These are phyloP conservation scores for Fusarium abutilonis DNA, from an alignment of 2,329 filamentous ascomycete species.

Conservation along the genomic window DNA sequence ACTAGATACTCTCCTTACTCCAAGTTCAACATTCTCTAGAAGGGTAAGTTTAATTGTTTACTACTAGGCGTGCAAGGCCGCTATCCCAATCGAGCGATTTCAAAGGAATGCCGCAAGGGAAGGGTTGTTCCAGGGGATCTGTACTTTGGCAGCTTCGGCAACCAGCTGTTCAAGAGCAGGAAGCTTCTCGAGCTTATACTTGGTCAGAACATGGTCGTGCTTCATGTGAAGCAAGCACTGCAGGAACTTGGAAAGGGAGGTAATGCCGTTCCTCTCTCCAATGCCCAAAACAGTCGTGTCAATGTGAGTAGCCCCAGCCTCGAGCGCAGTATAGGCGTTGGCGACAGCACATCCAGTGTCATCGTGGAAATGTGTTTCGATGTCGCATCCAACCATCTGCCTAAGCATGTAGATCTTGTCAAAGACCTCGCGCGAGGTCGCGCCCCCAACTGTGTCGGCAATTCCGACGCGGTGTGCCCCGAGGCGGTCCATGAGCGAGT, in stretches of 20 bases:
- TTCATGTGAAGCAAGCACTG: conserved; percentile 52
- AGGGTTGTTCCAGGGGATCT: conserved; percentile 32
- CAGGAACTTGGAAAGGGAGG: conserved; percentile 57
- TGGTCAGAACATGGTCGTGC: conserved; percentile 84
- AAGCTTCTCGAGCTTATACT: conserved; percentile 91
- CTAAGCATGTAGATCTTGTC: conserved; percentile 85
- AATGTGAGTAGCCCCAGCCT: conserved; percentile 85
- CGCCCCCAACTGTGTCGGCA: conserved; percentile 91
- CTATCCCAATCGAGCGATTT: background rate
- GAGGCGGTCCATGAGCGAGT: conserved; percentile 83
- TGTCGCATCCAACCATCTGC: conserved; percentile 71
- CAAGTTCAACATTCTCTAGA: too few species aligned
- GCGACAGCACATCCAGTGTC: conserved; percentile 92
- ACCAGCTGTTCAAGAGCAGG: conserved; percentile 89
- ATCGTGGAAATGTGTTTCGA: conserved; percentile 71
- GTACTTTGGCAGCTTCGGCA: conserved; percentile 64
- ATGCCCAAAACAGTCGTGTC: conserved; percentile 78
- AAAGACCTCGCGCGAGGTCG: conserved; percentile 86
- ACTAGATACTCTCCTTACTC: too few species aligned
- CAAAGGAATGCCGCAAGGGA: conserved; percentile 4
- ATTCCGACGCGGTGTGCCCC: conserved; percentile 89
- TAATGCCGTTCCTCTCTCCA: conserved; percentile 70
- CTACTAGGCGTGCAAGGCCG: background rate
- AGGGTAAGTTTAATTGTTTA: too few species aligned
- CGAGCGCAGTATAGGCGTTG: conserved; percentile 87